Percentiles rank a stretch among this genome's conserved stretches.
Evolutionary conservation across 163 green algal species (phyloP).

Genomic region (Trebouxia gelatinosa): DNA sequence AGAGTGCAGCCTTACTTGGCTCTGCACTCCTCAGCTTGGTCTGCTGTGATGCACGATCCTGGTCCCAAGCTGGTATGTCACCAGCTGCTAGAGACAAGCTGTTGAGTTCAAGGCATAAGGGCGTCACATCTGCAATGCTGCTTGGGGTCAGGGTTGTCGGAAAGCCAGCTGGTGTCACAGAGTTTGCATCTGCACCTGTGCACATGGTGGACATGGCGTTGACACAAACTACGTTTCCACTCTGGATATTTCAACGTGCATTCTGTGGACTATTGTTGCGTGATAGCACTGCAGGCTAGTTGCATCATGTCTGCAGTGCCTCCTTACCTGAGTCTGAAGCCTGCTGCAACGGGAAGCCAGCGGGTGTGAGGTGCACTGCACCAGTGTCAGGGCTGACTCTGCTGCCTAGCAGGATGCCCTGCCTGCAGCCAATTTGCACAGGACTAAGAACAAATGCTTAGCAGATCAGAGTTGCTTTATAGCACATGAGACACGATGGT

Average conservation of each 20-base stretch:
- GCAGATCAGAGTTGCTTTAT: no score
- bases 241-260: no score
- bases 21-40: not conserved
- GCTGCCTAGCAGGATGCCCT: not conserved
- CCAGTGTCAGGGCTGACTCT: not conserved
- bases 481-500: no score
- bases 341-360: not conserved
- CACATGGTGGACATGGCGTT: not conserved
- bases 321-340: not conserved
- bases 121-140: not conserved
- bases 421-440: no score
- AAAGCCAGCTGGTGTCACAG: not conserved
- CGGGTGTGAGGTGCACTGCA: slow-evolving; percentile 8
- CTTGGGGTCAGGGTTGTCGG: not conserved
- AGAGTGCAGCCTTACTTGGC: not conserved
- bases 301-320: no score
- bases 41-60: not conserved
- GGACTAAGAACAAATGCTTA: no score
- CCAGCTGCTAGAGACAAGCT: slow-evolving; percentile 10
- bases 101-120: slow-evolving; percentile 12
- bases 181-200: not conserved
- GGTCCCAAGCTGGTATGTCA: not conserved
- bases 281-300: no score
- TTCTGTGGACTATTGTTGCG: no score
- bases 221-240: no score